phyloP scores from a whole-genome alignment of 2,329 filamentous ascomycete genomes.

The Fusarium falciforme region DNA sequence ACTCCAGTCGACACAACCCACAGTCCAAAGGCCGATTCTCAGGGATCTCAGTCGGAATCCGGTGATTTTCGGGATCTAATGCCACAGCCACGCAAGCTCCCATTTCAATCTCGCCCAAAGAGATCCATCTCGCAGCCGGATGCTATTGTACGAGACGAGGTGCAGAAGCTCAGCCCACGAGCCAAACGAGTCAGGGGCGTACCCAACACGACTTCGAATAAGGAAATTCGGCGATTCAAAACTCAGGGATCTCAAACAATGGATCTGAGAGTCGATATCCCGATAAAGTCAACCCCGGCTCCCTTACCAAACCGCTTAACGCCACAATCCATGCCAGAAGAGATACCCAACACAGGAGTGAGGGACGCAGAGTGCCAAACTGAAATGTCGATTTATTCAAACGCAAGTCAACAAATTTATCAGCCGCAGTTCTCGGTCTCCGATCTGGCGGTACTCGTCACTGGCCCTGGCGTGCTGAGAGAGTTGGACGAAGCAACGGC shows the following conservation, averaged over 20 bases:
- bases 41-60: neutral
- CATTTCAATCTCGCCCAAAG: conserved; percentile 35
- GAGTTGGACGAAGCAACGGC: conserved; percentile 42
- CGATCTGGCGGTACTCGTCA: conserved; percentile 36
- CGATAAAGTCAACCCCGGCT: neutral
- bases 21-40: neutral
- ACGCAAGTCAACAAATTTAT: neutral
- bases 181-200: neutral
- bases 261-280: neutral
- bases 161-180: neutral
- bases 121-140: neutral
- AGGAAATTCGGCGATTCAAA: neutral
- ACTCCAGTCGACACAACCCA: neutral
- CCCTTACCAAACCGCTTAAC: neutral
- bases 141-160: neutral
- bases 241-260: neutral
- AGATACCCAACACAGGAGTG: neutral
- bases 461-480: conserved; percentile 38
- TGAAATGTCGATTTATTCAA: neutral
- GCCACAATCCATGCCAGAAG: neutral
- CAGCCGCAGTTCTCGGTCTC: neutral
- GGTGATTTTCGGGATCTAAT: conserved; percentile 44
- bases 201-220: neutral
- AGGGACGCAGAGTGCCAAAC: conserved; percentile 31
- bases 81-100: conserved; percentile 47